Conservation (phyloP, 129 eudicot species). For the Heracleum sosnowskyi region DNA sequence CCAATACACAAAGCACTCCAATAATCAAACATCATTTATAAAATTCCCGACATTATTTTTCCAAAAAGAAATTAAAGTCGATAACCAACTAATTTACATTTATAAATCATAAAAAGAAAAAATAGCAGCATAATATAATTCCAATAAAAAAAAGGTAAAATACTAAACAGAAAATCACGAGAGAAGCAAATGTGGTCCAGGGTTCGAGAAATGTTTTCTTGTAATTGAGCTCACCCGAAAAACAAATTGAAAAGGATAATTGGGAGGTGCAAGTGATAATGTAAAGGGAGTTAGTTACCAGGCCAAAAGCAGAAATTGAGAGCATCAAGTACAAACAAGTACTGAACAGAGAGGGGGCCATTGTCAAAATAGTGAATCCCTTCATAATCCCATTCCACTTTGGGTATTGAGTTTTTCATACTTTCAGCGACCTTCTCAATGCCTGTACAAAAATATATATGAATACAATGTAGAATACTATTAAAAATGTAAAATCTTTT, state of each 20-base stretch:
- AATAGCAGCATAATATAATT: too few species aligned
- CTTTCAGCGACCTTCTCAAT: slow-evolving; percentile 72
- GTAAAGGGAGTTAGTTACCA: slow-evolving; percentile 26
- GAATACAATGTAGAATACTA: background rate
- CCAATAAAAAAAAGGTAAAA: too few species aligned
- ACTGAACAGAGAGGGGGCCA: slow-evolving; percentile 82
- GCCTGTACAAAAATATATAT: slow-evolving; percentile 28
- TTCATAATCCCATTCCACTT: slow-evolving; percentile 94
- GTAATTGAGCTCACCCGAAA: too few species aligned
- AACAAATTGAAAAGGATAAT: too few species aligned
- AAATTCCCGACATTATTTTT: too few species aligned
- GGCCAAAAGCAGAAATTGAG: slow-evolving; percentile 97
- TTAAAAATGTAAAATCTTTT: background rate
- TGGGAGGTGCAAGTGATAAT: background rate
- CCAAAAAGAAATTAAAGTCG: too few species aligned
- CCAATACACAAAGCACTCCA: background rate
- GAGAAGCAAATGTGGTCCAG: too few species aligned
- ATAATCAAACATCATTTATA: background rate
- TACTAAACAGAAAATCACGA: too few species aligned
- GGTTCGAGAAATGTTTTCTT: too few species aligned
- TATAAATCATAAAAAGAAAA: too few species aligned
- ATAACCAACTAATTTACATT: too few species aligned
- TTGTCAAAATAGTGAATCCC: slow-evolving; percentile 87
- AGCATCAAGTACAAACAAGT: slow-evolving; percentile 80
- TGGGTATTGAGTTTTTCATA: slow-evolving; percentile 72